Percentiles rank a stretch among this genome's conserved stretches.
Evolutionary conservation across 2,329 filamentous ascomycete species (phyloP).

Genomic region (Aspergillus thermomutatus): DNA sequence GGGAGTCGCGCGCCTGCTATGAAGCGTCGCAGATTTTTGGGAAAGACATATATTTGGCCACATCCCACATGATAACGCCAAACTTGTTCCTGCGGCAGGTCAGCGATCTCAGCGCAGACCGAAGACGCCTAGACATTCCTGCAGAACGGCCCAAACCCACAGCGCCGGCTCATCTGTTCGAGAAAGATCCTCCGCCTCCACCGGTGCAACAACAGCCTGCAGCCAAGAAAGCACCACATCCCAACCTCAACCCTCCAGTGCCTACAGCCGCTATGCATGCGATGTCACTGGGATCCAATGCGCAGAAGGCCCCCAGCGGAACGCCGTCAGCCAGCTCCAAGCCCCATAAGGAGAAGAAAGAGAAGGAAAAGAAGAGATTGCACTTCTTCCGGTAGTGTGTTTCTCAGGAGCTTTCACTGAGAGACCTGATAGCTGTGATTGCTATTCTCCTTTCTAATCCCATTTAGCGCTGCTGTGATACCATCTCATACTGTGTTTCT

Average conservation of each 20-base stretch:
- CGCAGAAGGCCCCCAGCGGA: constrained; percentile 33
- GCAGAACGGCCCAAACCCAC: constrained; percentile 74
- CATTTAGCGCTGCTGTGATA: constrained; percentile 34
- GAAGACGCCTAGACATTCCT: constrained; percentile 74
- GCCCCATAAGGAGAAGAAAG: constrained; percentile 42
- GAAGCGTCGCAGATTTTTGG: constrained; percentile 70
- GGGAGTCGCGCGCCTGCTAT: constrained; percentile 85
- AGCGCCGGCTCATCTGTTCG: constrained; percentile 82
- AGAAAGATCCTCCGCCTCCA: constrained; percentile 58
- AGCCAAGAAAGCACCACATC: constrained; percentile 21
- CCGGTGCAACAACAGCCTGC: constrained; percentile 40
- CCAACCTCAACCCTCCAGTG: constrained; percentile 23
- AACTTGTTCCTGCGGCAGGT: constrained; percentile 78
- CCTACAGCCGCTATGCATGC: constrained; percentile 33
- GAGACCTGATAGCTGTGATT: neutral
- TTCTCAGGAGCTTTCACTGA: neutral
- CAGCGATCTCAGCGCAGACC: constrained; percentile 72
- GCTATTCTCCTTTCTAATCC: constrained; percentile 11
- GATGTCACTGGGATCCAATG: constrained; percentile 37
- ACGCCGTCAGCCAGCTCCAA: constrained; percentile 20
- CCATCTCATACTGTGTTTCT: constrained; percentile 24
- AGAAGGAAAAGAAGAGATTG: constrained; percentile 54
- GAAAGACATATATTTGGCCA: constrained; percentile 82
- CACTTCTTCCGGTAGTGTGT: constrained; percentile 48
- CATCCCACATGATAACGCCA: constrained; percentile 89